Base-by-base conservation (phyloP, 139 green algal species). In the Coelastrella sp. region DNA sequence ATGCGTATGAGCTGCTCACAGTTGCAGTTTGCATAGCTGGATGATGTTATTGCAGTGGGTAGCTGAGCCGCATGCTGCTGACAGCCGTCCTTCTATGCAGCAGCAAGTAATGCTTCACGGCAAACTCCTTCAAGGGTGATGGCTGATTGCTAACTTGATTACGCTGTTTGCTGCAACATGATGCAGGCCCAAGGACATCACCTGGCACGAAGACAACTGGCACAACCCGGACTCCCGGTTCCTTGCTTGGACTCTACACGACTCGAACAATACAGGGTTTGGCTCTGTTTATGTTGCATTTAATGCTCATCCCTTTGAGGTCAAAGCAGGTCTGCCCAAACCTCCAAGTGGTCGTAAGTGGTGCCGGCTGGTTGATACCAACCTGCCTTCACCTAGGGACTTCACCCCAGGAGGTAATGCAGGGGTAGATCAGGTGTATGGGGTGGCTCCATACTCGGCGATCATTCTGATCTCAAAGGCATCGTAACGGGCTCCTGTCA, bases 121-220 rank as follows among this genome's bases (percentile, higher is more conserved):
- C n/a, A n/a, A n/a, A n/a, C n/a, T n/a, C n/a, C n/a, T n/a, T n/a
- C n/a, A n/a, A n/a, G n/a, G n/a, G n/a, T n/a, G n/a, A n/a, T n/a
- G n/a, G n/a, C n/a, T n/a, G n/a, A n/a, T n/a, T n/a, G n/a, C n/a
- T n/a, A n/a, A n/a, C n/a, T n/a, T n/a, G n/a, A 67, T 67, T 35
- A 0, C 11, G 2, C 0, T 67, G 0, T 27, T 1, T 1, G 25
- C 59, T 67, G 59, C n/a, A n/a, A n/a, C n/a, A n/a, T n/a, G n/a
- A n/a, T 41, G 21, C 83, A 93, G 89, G 43, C 71, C 68, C 9
- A 41, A 83, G 4, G 97, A 99, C 89, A 93, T 99, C 79, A 98
- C 96, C 1, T 99, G 97, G 97, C 97, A 99, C 85, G 97, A 99
- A 85, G 84, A 95, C 86, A 92, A 97, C 86, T 99, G 97, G 97